These are phyloP conservation scores for Pueraria montana DNA, from an alignment of 306 rosid species.

Conservation along the genomic window DNA sequence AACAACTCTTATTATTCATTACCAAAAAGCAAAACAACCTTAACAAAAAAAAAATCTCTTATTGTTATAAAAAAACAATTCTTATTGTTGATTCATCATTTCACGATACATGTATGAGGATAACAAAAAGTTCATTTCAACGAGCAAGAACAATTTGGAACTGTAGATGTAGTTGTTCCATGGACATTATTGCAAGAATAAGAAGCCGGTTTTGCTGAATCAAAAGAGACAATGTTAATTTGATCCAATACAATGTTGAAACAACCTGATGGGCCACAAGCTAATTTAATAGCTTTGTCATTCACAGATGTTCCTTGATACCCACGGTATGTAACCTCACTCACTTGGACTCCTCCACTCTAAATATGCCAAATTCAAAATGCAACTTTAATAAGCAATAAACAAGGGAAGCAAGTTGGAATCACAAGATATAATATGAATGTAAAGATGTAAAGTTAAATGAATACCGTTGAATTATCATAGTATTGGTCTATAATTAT, in stretches of 20 bases:
- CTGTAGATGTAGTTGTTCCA: not conserved
- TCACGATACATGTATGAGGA: not conserved
- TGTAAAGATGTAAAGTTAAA: not conserved
- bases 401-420: not conserved
- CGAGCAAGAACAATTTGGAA: constrained; percentile 37
- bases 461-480: not conserved
- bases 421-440: not conserved
- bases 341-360: constrained; percentile 35
- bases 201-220: not conserved
- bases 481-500: constrained; percentile 48
- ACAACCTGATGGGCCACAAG: constrained; percentile 40
- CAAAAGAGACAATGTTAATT: constrained; percentile 6
- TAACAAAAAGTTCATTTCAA: not conserved
- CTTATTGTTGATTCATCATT: too few relatives aligned
- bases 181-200: constrained; percentile 37
- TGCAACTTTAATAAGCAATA: not conserved
- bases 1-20: too few relatives aligned
- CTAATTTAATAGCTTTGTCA: constrained; percentile 37
- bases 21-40: too few relatives aligned
- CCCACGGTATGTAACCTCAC: constrained; percentile 43
- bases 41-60: too few relatives aligned
- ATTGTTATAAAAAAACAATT: too few relatives aligned
- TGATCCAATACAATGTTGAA: constrained; percentile 37
- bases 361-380: not conserved
- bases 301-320: constrained; percentile 37